These are phyloP conservation scores for Zygosaccharomyces pseudobailii DNA, from an alignment of 1,139 yeast genomes.

Conservation along the genomic window DNA sequence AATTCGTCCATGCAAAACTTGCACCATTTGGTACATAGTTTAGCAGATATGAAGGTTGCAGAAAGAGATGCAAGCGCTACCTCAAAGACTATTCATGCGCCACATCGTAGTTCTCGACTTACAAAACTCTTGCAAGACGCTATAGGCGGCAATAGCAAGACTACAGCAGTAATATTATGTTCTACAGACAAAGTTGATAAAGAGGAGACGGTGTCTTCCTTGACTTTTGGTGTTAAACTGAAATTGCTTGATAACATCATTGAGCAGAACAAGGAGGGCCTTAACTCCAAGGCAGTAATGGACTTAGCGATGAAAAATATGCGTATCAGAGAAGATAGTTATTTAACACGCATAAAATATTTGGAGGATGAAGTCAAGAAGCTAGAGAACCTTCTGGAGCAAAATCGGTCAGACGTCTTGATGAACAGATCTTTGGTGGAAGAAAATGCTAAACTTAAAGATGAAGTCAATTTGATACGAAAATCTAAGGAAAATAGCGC, in stretches of 20 bases:
- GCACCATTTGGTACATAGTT: conserved; percentile 76
- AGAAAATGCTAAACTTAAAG: conserved; percentile 44
- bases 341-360: conserved; percentile 41
- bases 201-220: conserved; percentile 68
- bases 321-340: conserved; percentile 45
- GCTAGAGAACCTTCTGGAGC: conserved; percentile 40
- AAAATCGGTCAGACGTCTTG: conserved; percentile 38
- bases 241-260: conserved; percentile 66
- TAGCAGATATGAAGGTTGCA: conserved; percentile 55
- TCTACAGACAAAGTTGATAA: conserved; percentile 63
- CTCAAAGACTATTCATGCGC: conserved; percentile 50
- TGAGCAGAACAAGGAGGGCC: conserved; percentile 57
- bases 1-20: conserved; percentile 73
- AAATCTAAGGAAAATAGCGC: conserved; percentile 23
- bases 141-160: conserved; percentile 81
- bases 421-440: conserved; percentile 38
- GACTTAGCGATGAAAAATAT: conserved; percentile 44
- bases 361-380: conserved; percentile 48
- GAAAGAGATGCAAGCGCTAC: conserved; percentile 1
- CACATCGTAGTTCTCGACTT: conserved; percentile 78
- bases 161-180: conserved; percentile 73
- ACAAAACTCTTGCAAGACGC: conserved; percentile 82
- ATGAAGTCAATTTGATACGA: conserved; percentile 40
- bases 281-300: conserved; percentile 54
- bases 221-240: conserved; percentile 78